Base-by-base conservation (phyloP, 2,329 filamentous ascomycete genomes). In the Zalaria sp. region DNA sequence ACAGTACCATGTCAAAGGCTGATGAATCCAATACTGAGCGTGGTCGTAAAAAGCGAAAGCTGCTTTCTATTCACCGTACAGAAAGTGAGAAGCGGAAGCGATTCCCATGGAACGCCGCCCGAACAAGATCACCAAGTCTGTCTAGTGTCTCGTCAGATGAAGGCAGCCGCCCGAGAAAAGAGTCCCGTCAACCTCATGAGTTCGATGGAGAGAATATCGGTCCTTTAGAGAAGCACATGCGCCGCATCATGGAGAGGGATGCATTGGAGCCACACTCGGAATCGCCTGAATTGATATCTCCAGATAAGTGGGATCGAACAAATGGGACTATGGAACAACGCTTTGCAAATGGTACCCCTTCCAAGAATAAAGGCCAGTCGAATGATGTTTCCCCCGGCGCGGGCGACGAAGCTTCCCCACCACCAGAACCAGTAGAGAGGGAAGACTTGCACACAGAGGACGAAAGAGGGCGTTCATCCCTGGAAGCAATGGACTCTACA, bases 151-250 rank as follows among this genome's bases (percentile, higher is more conserved):
- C 60, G 7, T 57, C 53, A 26, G 69, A 68, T 37, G 69, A 70
- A n/a, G 62, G 72, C 10, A 69, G 73, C 43, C 29, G 29, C 7
- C 29, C 29, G n/a, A 7, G 7, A 7, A 75, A 75, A 10, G 72
- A 75, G 36, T 73, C 75, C 9, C 72, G 71, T 32, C 72, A 77
- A 2, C 34, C 34, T 11, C 8, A 39, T 29, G 35, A 37, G 10
- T 57, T 60, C 9, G 51, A 54, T 10, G 58, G 62, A 10, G 57
- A 64, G 40, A 68, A 69, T 39, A 65, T 59, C 18, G 67, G 65
- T 5, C 65, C 68, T 4, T 54, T 71, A 25, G 63, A 65, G 40
- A 53, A 63, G 25, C 66, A 66, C 38, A 62, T 69, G 56, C 56
- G 61, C 37, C 50, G 57, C 7, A 51, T 68, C 47, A 58, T 70